Evolutionary conservation across 1,284 basidiomycete species (phyloP), one percentile per base, ranked within the genome.

Genomic region (Sporisorium scitamineum): DNA sequence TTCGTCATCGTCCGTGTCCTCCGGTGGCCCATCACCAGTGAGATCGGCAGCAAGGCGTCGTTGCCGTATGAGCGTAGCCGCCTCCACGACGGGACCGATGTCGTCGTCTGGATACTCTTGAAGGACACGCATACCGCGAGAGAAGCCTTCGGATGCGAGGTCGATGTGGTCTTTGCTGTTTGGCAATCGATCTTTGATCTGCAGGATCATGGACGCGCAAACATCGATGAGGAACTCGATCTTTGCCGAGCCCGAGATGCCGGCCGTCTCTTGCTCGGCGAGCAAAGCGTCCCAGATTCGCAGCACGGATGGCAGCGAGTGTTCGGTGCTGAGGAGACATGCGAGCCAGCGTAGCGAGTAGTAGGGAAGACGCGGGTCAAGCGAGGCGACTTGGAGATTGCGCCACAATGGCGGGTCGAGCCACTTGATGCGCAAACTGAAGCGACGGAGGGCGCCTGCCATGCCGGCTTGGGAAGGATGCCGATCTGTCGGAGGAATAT

Each of bases 301-400:
- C 44, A 79, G 50, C n/a, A 84, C 77, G 2, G 79, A 80, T 0
- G 75, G 78, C 7, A 80, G 56, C 1, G 80, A 73, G 14, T 84
- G 71, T 57, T 84, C 81, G 10, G 81, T 80, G 62, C 81, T 79
- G 32, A 81, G 60, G 1, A 84, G 56, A 37, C 81, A 84, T 3
- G 80, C 80, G 24, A 85, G 70, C 83, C 83, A 85, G 11, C 83
- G 74, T 22, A 84, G 73, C 22, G 84, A 81, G 52, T 83, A 85
- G 70, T 83, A 84, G 1, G 83, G 82, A 11, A 80, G 59, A 16
- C 75, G 70, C 11, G 84, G 84, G 34, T 84, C 81, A 5, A 84
- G 74, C 10, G 67, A 67, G 16, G 69, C 47, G 27, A 57, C 42
- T 31, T 66, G 70, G 4, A 84, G 57, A 44, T 63, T 69, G 11